phyloP scores from a whole-genome alignment of 129 eudicot genomes.

The carrot (Daucus carota) region DH1_v3.0 NC_030389.2:15577501-15578000 shows the following conservation, averaged over 20 bases:
- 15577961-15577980: background rate
- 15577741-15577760: background rate
- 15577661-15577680: constrained; percentile 53
- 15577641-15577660: constrained; percentile 37
- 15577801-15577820: too few species aligned
- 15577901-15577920: too few species aligned
- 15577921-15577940: too few species aligned
- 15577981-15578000: background rate
- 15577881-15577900: too few species aligned
- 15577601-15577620: constrained; percentile 12
- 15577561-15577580: constrained; percentile 41
- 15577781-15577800: too few species aligned
- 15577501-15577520: constrained; percentile 73
- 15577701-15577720: constrained; percentile 57
- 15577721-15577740: constrained; percentile 90
- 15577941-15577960: too few species aligned
- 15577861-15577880: too few species aligned
- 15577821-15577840: too few species aligned
- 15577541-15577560: constrained; percentile 28
- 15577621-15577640: constrained; percentile 26
- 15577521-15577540: constrained; percentile 56
- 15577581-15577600: constrained; percentile 24
- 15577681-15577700: constrained; percentile 79
- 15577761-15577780: too few species aligned
- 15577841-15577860: too few species aligned